Conservation (phyloP, 1,284 basidiomycete genomes). For the Cryptococcus neoformans region DNA sequence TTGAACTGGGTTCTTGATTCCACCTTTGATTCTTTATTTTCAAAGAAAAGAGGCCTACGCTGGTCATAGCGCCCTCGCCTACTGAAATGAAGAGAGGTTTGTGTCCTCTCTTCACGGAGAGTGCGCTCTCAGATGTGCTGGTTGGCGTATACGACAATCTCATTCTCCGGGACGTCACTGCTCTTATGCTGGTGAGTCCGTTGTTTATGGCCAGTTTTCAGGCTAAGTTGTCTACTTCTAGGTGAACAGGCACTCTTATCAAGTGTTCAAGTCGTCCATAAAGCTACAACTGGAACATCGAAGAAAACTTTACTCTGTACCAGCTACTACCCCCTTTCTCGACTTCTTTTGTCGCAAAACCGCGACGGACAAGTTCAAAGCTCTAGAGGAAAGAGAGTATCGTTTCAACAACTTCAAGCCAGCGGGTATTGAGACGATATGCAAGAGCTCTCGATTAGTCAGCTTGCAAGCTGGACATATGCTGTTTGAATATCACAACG, state of each 20-base stretch:
- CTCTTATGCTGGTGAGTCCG: slow-evolving; percentile 1
- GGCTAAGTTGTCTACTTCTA: neutral
- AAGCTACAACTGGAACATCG: neutral
- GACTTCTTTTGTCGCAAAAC: neutral
- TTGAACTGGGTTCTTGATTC: no score
- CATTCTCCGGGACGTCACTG: neutral
- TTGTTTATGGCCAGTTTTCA: neutral
- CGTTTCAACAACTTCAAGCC: neutral
- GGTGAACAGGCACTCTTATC: slow-evolving; percentile 2
- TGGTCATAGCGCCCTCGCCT: no score
- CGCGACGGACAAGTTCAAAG: neutral
- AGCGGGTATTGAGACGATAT: neutral
- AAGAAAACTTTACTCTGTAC: neutral
- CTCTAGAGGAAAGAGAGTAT: neutral
- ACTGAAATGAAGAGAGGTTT: no score
- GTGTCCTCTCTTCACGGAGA: neutral
- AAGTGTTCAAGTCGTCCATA: slow-evolving; percentile 1
- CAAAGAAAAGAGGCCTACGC: no score
- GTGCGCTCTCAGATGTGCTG: neutral
- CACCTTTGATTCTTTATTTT: no score
- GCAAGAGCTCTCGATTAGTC: neutral
- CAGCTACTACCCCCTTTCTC: neutral
- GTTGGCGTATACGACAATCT: neutral
- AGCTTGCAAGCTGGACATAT: neutral
- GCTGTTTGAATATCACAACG: neutral